Evolutionary conservation across 352 stramenopile genomes (phyloP).

Genomic region (Globisporangium perplexum): DNA sequence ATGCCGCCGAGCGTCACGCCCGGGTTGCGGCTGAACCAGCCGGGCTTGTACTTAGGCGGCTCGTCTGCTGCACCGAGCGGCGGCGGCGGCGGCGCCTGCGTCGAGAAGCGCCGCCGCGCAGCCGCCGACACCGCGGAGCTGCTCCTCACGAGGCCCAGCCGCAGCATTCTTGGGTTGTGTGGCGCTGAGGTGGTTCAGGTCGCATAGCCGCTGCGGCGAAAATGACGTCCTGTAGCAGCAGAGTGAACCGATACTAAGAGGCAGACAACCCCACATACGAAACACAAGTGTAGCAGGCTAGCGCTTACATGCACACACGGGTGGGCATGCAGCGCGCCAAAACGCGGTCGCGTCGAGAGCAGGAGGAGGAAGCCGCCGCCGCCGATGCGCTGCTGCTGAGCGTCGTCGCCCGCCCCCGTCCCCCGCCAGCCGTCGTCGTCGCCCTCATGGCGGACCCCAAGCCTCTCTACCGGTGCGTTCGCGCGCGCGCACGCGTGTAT

Average conservation of each 20-base stretch:
- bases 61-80: slow-evolving; percentile 15
- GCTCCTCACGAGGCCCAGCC: not conserved
- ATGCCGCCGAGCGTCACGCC: slow-evolving; percentile 71
- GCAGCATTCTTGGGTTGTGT: not conserved
- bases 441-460: slow-evolving; percentile 20
- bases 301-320: not conserved
- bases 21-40: slow-evolving; percentile 83
- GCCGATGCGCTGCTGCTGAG: not conserved
- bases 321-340: not conserved
- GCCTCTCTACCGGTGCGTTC: slow-evolving; percentile 29
- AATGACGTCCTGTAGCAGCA: not conserved
- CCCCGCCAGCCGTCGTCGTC: not conserved
- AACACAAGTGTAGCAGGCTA: not conserved
- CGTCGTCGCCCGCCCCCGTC: not conserved
- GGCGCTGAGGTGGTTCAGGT: not conserved
- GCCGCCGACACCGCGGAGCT: not conserved
- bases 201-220: not conserved
- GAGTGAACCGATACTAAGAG: no score
- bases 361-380: not conserved
- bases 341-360: not conserved
- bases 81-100: not conserved
- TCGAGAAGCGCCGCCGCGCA: not conserved
- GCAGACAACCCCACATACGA: no score
- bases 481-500: not conserved
- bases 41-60: slow-evolving; percentile 73